These are phyloP conservation scores for Millerozyma acaciae DNA, from an alignment of 805 yeast genomes.

Conservation along the genomic window DNA sequence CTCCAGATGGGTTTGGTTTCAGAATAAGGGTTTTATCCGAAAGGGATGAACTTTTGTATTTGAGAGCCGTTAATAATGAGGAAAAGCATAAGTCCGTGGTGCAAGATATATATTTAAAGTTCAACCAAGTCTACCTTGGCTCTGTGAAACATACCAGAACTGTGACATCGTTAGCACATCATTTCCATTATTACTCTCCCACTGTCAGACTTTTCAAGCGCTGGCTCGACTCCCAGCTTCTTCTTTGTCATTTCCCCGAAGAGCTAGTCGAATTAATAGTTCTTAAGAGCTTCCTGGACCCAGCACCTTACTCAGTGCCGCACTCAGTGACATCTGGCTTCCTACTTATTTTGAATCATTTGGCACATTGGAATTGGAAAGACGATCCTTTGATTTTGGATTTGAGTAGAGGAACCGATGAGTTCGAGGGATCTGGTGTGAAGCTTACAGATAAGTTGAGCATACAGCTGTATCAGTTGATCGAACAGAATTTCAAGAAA, in stretches of 20 bases:
- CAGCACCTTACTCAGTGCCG: conserved; percentile 81
- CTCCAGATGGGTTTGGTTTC: conserved; percentile 92
- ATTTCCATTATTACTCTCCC: conserved; percentile 70
- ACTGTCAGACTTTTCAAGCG: conserved; percentile 80
- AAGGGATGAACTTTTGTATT: conserved; percentile 71
- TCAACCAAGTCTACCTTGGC: conserved; percentile 62
- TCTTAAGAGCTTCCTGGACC: conserved; percentile 78
- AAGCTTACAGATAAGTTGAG: conserved; percentile 60
- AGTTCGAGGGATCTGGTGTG: conserved; percentile 28
- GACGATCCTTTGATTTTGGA: conserved; percentile 83
- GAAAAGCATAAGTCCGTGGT: conserved; percentile 57
- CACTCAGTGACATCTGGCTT: conserved; percentile 79
- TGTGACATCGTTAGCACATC: conserved; percentile 63
- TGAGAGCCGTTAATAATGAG: conserved; percentile 66
- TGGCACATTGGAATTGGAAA: conserved; percentile 92
- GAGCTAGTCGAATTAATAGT: conserved; percentile 82
- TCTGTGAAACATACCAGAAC: conserved; percentile 79
- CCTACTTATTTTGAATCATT: conserved; percentile 62
- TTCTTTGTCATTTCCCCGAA: conserved; percentile 68
- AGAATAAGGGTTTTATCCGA: conserved; percentile 73
- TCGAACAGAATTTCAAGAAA: conserved; percentile 61
- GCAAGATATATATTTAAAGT: conserved; percentile 60
- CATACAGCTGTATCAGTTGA: conserved; percentile 55
- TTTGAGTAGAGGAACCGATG: conserved; percentile 44
- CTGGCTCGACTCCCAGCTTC: conserved; percentile 84